phyloP scores from a whole-genome alignment of 169 alveolate species.

The Fabrea salina region DNA sequence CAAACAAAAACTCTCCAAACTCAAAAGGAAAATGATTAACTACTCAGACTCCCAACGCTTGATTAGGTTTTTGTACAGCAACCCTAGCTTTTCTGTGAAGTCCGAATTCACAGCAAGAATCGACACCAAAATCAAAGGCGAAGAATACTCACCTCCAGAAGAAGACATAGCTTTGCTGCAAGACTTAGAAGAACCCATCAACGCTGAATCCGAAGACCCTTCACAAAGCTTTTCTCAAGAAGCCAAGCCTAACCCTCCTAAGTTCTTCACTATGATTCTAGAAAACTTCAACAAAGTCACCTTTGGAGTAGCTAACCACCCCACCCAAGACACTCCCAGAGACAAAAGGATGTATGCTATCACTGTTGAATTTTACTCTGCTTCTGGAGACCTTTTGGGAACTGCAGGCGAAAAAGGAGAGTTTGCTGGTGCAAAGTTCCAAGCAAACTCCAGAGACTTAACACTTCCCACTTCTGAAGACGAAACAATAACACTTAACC shows the following conservation, averaged over 20 bases:
- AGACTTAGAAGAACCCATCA: not conserved
- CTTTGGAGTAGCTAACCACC: conserved; percentile 27
- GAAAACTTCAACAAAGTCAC: not conserved
- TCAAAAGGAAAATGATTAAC: not conserved
- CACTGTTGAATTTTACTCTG: not conserved
- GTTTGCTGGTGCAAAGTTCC: not conserved
- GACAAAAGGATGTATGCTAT: conserved; percentile 11
- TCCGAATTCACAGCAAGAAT: conserved; percentile 18
- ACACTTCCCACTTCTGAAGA: not conserved
- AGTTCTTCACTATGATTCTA: not conserved
- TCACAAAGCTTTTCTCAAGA: not conserved
- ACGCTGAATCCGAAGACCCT: not conserved
- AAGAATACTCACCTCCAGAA: not conserved
- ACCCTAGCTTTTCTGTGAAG: not conserved
- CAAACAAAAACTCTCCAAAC: not conserved
- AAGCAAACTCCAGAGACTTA: not conserved
- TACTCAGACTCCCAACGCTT: not conserved
- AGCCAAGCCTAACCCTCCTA: not conserved
- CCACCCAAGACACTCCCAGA: conserved; percentile 19
- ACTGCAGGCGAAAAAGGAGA: not conserved
- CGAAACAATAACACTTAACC: not conserved
- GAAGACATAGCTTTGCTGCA: not conserved
- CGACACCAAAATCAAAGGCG: not conserved
- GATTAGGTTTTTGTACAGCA: conserved; percentile 2
- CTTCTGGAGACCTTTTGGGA: not conserved